phyloP scores from a whole-genome alignment of 176 grass and related monocot genomes.

The Coix lacrymajobi region DNA sequence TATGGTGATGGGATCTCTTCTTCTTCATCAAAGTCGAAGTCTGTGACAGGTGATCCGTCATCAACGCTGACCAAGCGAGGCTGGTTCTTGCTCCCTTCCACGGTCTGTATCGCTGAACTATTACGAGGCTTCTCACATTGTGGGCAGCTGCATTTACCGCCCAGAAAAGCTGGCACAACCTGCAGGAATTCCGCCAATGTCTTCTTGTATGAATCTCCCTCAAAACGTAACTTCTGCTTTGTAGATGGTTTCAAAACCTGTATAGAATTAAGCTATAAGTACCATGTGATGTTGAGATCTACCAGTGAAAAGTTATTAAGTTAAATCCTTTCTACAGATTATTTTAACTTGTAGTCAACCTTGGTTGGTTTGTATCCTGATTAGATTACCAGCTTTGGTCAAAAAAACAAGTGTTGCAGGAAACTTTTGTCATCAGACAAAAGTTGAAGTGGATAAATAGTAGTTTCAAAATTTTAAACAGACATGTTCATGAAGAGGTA shows the following conservation, averaged over 20 bases:
- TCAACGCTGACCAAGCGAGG: constrained; percentile 12
- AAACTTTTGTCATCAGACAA: neutral
- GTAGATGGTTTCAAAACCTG: constrained; percentile 76
- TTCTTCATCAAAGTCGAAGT: constrained; percentile 17
- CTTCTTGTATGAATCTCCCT: constrained; percentile 81
- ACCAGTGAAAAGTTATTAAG: neutral
- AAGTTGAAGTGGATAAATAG: neutral
- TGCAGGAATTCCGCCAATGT: constrained; percentile 60
- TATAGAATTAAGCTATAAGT: constrained; percentile 10
- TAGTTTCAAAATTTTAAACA: neutral
- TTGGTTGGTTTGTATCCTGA: neutral
- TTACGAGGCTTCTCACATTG: constrained; percentile 49
- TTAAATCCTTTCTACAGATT: neutral
- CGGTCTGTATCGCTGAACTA: constrained; percentile 17
- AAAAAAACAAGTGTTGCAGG: neutral
- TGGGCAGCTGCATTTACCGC: constrained; percentile 68
- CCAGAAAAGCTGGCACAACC: constrained; percentile 62
- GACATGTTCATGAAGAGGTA: neutral
- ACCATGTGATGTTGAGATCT: neutral
- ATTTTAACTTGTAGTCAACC: neutral
- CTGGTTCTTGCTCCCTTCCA: constrained; percentile 44
- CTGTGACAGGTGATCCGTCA: constrained; percentile 10
- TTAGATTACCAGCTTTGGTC: neutral
- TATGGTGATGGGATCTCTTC: constrained; percentile 39
- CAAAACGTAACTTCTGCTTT: constrained; percentile 69